phyloP scores from a whole-genome alignment of 345 rosid species.

The Hypericum androsaemum region DNA sequence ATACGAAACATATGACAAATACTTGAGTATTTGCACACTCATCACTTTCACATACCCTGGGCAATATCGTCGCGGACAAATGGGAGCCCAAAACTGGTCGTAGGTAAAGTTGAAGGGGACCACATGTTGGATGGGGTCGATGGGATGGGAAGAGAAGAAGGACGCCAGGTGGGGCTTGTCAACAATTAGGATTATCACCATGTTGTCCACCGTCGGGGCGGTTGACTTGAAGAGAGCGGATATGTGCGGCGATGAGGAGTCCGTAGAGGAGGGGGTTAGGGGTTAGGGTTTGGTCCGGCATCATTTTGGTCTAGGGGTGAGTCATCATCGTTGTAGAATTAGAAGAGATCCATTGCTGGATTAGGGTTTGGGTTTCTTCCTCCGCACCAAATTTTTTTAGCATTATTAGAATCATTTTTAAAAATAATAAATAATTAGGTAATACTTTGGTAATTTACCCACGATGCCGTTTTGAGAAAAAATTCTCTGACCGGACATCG shows the following conservation, averaged over 20 bases:
- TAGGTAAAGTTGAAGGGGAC: constrained; percentile 67
- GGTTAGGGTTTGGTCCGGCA: constrained; percentile 10
- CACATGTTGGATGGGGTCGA: constrained; percentile 70
- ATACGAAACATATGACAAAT: no score
- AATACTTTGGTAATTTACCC: no score
- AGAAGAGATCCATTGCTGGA: no score
- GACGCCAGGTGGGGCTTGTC: constrained; percentile 47
- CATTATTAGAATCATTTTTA: no score
- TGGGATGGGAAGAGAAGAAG: constrained; percentile 51
- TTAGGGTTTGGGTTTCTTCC: no score
- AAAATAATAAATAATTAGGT: no score
- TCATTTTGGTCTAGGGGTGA: constrained; percentile 9
- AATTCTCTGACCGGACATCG: no score
- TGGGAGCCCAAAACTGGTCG: constrained; percentile 93
- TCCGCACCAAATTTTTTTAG: no score
- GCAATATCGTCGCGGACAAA: constrained; percentile 91
- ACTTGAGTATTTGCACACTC: no score
- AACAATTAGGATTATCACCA: constrained; percentile 65
- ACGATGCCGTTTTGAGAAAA: no score
- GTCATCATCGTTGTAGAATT: constrained; percentile 29
- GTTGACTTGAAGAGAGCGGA: constrained; percentile 64
- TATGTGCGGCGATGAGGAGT: constrained; percentile 71
- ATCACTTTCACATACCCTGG: constrained; percentile 90
- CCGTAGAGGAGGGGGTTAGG: constrained; percentile 42
- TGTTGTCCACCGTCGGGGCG: constrained; percentile 88